Conservation (phyloP, 352 stramenopile genomes). For the Globisporangium sylvaticum region DNA sequence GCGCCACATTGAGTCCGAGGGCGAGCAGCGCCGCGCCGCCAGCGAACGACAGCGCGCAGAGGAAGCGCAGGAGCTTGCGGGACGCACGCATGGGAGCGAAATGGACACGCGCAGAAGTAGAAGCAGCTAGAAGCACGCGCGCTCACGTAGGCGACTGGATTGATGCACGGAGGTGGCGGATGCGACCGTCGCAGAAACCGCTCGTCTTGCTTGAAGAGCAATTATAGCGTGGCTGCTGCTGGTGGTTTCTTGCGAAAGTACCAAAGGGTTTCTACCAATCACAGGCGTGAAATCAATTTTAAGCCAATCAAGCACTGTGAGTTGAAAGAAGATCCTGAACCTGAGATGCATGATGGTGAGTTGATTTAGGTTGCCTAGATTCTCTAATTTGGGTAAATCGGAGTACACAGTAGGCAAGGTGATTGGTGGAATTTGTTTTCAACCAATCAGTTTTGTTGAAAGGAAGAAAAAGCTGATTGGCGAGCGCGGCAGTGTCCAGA, state of each 20-base stretch:
- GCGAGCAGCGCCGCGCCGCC: conserved; percentile 45
- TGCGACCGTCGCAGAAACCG: background rate
- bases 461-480: no score
- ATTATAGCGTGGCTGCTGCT: background rate
- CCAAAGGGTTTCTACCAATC: background rate
- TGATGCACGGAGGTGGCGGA: background rate
- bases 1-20: conserved; percentile 49
- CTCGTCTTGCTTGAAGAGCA: background rate
- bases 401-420: no score
- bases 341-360: background rate
- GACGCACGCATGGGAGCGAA: conserved; percentile 47
- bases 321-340: background rate
- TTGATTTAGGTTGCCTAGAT: background rate
- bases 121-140: background rate
- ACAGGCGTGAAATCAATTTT: no score
- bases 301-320: background rate
- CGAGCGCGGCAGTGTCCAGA: no score
- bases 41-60: conserved; percentile 54
- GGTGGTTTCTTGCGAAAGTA: background rate
- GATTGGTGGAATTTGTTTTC: no score
- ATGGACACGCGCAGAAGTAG: background rate
- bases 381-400: no score
- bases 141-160: background rate
- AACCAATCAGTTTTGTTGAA: no score
- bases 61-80: conserved; percentile 50